Conservation (phyloP, 352 stramenopile species). For the Phytopythium montanum region DNA sequence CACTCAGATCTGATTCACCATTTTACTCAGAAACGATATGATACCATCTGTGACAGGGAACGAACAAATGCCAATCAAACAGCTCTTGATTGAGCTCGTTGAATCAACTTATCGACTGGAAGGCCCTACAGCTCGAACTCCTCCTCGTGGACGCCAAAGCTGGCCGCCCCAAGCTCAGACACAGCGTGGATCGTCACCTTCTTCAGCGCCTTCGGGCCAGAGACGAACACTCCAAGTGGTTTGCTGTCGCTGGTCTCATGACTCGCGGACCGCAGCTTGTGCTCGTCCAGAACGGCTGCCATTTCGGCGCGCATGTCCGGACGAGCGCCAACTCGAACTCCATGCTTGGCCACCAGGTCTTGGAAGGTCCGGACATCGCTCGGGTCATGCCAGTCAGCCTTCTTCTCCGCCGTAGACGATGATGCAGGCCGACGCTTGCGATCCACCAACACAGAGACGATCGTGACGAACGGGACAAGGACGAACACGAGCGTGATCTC, state of each 20-base stretch:
- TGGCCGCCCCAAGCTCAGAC: neutral
- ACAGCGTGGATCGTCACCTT: neutral
- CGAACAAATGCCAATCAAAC: too few species aligned
- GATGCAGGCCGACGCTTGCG: neutral
- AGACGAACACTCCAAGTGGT: slow-evolving; percentile 10
- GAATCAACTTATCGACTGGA: too few species aligned
- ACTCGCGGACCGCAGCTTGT: neutral
- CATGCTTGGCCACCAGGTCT: slow-evolving; percentile 6
- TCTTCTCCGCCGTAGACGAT: neutral
- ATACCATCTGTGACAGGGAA: neutral
- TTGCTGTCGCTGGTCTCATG: neutral
- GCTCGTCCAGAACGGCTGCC: neutral
- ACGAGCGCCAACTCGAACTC: slow-evolving; percentile 2
- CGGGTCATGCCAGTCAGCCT: neutral
- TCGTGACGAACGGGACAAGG: neutral
- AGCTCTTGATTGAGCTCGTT: too few species aligned
- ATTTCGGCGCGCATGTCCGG: slow-evolving; percentile 2
- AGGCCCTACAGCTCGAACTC: neutral
- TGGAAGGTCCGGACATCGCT: slow-evolving; percentile 7
- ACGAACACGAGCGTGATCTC: slow-evolving; percentile 9
- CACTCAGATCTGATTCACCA: neutral
- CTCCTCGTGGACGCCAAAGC: neutral
- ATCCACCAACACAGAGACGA: slow-evolving; percentile 2
- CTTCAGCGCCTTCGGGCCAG: slow-evolving; percentile 10
- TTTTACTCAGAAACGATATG: neutral